These are phyloP conservation scores for Pseudogymnoascus sp. DNA, from an alignment of 2,329 filamentous ascomycete species.

Conservation along the genomic window DNA sequence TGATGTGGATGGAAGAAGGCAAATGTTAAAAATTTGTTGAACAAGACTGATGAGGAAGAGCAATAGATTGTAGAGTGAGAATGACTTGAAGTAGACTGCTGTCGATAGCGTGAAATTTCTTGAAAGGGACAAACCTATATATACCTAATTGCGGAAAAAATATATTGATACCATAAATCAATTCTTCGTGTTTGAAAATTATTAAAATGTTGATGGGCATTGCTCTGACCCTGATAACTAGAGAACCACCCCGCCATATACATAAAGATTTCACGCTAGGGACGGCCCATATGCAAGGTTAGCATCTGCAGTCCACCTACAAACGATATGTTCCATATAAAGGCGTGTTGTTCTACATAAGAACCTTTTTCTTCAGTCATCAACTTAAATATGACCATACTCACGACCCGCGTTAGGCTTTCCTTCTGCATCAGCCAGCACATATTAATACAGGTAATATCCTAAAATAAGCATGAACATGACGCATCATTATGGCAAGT, in stretches of 20 bases:
- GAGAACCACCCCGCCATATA: not conserved
- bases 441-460: not conserved
- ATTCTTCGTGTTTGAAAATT: not conserved
- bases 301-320: not conserved
- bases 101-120: not conserved
- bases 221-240: not conserved
- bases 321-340: not conserved
- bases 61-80: not conserved
- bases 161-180: not conserved
- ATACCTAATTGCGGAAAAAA: not conserved
- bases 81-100: not conserved
- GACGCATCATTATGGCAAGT: not conserved
- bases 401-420: not conserved
- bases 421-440: not conserved
- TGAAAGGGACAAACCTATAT: not conserved
- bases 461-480: not conserved
- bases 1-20: not conserved
- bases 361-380: not conserved
- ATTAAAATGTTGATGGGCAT: not conserved
- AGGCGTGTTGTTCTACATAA: too few species aligned
- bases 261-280: not conserved
- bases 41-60: not conserved
- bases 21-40: not conserved
- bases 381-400: not conserved
- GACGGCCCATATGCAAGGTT: not conserved